These are phyloP conservation scores for Xylariaceae sp. DNA, from an alignment of 2,329 filamentous ascomycete genomes.

Conservation along the genomic window DNA sequence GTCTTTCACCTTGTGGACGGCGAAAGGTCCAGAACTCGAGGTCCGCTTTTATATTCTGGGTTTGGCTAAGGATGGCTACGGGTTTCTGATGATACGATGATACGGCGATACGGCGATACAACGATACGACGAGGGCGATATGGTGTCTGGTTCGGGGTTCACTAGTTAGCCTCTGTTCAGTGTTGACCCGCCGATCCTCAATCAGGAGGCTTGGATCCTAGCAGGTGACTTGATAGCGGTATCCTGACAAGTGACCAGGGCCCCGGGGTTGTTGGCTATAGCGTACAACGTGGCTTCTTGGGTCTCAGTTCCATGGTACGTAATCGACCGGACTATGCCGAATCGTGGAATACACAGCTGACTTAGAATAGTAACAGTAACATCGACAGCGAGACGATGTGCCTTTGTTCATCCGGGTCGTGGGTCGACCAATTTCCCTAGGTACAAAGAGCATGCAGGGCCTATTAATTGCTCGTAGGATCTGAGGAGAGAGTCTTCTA, in stretches of 20 bases:
- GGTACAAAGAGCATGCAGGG: not conserved
- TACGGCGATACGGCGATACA: too few species aligned
- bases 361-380: not conserved
- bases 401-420: conserved; percentile 1
- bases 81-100: too few species aligned
- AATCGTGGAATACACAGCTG: not conserved
- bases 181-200: conserved; percentile 3
- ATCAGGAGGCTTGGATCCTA: not conserved
- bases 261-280: not conserved
- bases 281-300: not conserved
- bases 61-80: not conserved
- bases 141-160: not conserved
- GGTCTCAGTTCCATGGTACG: conserved; percentile 5
- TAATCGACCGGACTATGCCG: conserved; percentile 8
- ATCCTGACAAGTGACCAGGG: not conserved
- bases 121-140: not conserved
- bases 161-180: conserved; percentile 3
- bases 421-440: not conserved
- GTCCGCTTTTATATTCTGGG: not conserved
- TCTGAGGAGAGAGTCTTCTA: too few species aligned
- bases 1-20: too few species aligned
- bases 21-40: not conserved
- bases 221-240: not conserved
- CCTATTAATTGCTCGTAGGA: too few species aligned
- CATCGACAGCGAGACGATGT: not conserved